A percentile compares a stretch with the other conserved stretches of the same genome.
Conservation (phyloP, 2,329 filamentous ascomycete species). For the Talaromyces albobiverticillius region DNA sequence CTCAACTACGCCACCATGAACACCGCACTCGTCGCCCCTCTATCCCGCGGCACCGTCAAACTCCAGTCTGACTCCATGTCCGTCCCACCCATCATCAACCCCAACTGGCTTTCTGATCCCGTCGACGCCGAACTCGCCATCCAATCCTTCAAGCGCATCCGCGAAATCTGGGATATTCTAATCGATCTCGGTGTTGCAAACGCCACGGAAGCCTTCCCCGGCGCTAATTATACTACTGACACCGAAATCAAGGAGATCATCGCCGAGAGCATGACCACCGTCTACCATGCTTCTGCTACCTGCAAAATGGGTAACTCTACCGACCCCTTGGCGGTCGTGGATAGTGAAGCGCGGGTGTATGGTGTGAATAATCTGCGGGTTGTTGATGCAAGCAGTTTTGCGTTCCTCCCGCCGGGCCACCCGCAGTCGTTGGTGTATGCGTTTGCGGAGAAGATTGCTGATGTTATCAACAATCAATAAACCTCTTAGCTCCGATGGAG, state of each 20-base stretch:
- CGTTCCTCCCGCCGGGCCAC: slow-evolving; percentile 40
- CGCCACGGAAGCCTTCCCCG: slow-evolving; percentile 39
- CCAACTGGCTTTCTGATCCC: slow-evolving; percentile 45
- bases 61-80: slow-evolving; percentile 35
- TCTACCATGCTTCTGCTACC: slow-evolving; percentile 35
- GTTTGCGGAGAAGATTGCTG: slow-evolving; percentile 44
- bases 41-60: slow-evolving; percentile 46
- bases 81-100: slow-evolving; percentile 44
- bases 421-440: slow-evolving; percentile 35
- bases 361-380: slow-evolving; percentile 32
- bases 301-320: slow-evolving; percentile 35
- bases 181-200: slow-evolving; percentile 29
- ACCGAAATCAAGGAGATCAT: slow-evolving; percentile 41
- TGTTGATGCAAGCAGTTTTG: slow-evolving; percentile 33
- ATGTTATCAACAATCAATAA: slow-evolving; percentile 15
- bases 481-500: too few relatives aligned
- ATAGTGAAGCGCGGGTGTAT: slow-evolving; percentile 26
- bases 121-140: slow-evolving; percentile 47
- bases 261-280: slow-evolving; percentile 26
- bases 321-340: slow-evolving; percentile 32
- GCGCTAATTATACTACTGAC: slow-evolving; percentile 39
- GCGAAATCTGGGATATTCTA: slow-evolving; percentile 32
- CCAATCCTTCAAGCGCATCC: slow-evolving; percentile 41
- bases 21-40: slow-evolving; percentile 37
- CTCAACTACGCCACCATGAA: slow-evolving; percentile 33